Base-by-base conservation (phyloP, 2,329 filamentous ascomycete genomes). In the Pseudopithomyces chartarum region DNA sequence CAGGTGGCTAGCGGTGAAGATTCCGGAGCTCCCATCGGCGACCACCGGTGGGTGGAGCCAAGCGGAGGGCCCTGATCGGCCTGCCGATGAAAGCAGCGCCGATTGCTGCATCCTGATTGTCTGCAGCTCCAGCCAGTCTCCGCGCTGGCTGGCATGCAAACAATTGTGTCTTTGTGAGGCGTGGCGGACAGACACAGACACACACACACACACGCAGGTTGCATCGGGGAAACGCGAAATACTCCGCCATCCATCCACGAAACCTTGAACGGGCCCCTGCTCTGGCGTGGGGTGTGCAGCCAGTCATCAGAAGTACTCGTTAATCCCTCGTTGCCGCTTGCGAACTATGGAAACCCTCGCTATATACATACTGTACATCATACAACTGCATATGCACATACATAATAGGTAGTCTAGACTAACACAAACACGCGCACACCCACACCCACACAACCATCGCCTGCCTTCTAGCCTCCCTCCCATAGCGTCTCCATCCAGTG, bases 1-100 rank as follows among this genome's bases (percentile, higher is more conserved):
- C 20, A 12, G 36, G n/a, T 57, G 60, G 65, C 55, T 68, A 68
- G 66, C 58, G 64, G 45, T 51, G 32, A 15, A 26, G 44, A 39
- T 29, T 29, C 26, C 26, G 26, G 26, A 29, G 26, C 26, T 19
- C 12, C 40, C 29, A 12, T 19, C 44, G 17, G n/a, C 19, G 44
- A 58, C 57, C 58, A 57, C 62, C 58, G 38, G 52, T 54, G 45
- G 60, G 62, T 63, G 63, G 62, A 15, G 48, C 48, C 48, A 51
- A 51, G 48, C 26, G 11, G 23, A 17, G 19, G n/a, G 8, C 48
- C 36, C 12, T 39, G 39, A 19, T 17, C 38, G 38, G 38, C 38
- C 7, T n/a, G n/a, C 15, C 19, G 15, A 4, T 40, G n/a, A 6
- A 40, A 4, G 13, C 38, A 29, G 26, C 26, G 26, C 26, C 5